Evolutionary conservation across 2,329 filamentous ascomycete genomes (phyloP), one percentile per base, ranked within the genome.

Genomic region (Juglanconis juglandina): DNA sequence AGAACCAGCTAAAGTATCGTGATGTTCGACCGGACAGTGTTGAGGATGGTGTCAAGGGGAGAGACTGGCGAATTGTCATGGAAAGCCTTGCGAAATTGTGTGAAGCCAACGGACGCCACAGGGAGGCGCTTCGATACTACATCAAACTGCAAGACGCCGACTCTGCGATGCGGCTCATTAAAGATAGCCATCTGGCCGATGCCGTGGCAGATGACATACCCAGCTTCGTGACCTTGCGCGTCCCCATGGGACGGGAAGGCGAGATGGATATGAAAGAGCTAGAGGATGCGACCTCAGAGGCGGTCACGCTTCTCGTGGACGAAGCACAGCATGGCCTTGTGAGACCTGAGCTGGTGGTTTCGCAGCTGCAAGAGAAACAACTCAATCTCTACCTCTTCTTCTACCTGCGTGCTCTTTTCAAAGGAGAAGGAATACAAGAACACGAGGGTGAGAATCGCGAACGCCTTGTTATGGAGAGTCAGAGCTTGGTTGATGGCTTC

Each of bases 81-180:
- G 91, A 93, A 69, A 87, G 90, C 61, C 79, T 99, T 41, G 94
- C 92, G 0, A 92, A 88, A 69, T 79, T 99, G 14, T 91, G 94
- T 70, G 85, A 97, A 59, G 90, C 90, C 8, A 89, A 88, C 66
- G 91, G 91, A 0, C 87, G 90, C 59, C 87, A 91, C 65, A 84
- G 90, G 58, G 92, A 98, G 70, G 94, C 96, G 1, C 78, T 99
- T 49, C 88, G 86, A 69, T 95, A 89, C 73, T 96, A 96, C 71
- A 96, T 99, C 70, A 87, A 85, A 64, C 83, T 98, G 3, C 92
- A 97, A 70, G 92, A 99, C 75, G 93, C 92, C 0, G 92, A 98
- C 70, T 88, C 90, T 9, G 91, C 91, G 0, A 94, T 99, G 83
- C 79, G 83, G 11, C 76, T 99, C 61, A 96, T 99, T 68, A 86